These are phyloP conservation scores for Pseudopithomyces chartarum DNA, from an alignment of 2,329 filamentous ascomycete genomes.

Conservation along the genomic window DNA sequence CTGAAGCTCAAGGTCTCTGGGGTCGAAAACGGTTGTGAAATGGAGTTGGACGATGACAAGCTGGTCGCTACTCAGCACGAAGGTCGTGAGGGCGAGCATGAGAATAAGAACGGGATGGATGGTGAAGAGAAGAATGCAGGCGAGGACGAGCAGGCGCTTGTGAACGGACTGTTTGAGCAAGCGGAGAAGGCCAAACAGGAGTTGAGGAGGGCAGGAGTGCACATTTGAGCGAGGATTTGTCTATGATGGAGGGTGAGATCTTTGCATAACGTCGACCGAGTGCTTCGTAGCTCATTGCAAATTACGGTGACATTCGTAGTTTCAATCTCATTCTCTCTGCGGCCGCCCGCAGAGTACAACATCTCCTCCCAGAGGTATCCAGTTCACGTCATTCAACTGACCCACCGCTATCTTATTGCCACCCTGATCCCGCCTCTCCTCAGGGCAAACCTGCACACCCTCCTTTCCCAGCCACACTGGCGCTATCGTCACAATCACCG, in stretches of 20 bases:
- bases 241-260: no score
- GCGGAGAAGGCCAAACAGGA: no score
- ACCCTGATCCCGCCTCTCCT: conserved; percentile 56
- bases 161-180: no score
- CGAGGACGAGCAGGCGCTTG: neutral
- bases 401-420: conserved; percentile 62
- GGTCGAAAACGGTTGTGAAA: neutral
- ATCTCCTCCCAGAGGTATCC: conserved; percentile 81
- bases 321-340: neutral
- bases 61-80: neutral
- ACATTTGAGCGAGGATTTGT: no score
- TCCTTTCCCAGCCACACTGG: conserved; percentile 87
- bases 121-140: neutral
- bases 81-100: neutral
- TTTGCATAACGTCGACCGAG: no score
- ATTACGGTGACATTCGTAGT: neutral
- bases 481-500: conserved; percentile 85
- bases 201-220: no score
- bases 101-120: neutral
- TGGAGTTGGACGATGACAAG: neutral
- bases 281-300: no score
- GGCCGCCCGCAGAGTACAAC: conserved; percentile 78
- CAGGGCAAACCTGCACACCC: conserved; percentile 78
- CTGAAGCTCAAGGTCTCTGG: neutral
- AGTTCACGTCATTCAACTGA: conserved; percentile 69